Evolutionary conservation across 2,329 filamentous ascomycete genomes (phyloP).

Genomic region (Ascocoryne sarcoides): DNA sequence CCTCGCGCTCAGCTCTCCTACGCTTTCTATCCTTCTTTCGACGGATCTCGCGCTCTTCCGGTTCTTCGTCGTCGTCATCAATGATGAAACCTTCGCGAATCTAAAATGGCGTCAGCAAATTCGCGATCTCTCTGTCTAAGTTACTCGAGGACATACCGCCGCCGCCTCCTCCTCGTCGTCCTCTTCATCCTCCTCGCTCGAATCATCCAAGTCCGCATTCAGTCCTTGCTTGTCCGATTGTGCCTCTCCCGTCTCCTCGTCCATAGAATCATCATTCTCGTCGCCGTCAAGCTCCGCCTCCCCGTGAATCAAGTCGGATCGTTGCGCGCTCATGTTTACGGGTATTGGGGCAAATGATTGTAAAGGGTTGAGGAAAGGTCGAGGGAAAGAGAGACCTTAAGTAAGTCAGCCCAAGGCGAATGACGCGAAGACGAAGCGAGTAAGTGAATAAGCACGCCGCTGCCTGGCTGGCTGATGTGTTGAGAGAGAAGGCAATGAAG

Average conservation of each 20-base stretch:
- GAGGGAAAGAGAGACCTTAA: conserved; percentile 4
- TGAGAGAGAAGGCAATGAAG: no score
- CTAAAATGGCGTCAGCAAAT: conserved; percentile 36
- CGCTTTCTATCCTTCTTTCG: conserved; percentile 66
- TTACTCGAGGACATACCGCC: conserved; percentile 43
- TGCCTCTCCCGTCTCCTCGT: conserved; percentile 62
- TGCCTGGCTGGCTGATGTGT: no score
- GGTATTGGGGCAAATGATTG: neutral
- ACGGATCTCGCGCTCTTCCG: conserved; percentile 45
- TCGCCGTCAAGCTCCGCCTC: conserved; percentile 85
- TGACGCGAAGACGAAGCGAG: neutral
- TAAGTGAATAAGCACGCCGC: no score
- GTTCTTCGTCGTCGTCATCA: conserved; percentile 74
- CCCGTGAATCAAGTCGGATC: conserved; percentile 74
- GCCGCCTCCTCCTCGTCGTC: conserved; percentile 82
- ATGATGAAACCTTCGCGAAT: conserved; percentile 93
- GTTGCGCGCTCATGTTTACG: conserved; percentile 57
- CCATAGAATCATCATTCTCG: conserved; percentile 71
- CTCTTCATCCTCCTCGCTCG: conserved; percentile 85
- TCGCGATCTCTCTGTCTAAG: neutral
- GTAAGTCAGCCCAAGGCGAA: conserved; percentile 4
- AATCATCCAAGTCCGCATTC: conserved; percentile 58
- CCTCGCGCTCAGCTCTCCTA: conserved; percentile 66
- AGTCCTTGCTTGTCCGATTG: conserved; percentile 34
- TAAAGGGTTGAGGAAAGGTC: conserved; percentile 1